Evolutionary conservation across 306 rosid genomes (phyloP), one percentile per base, ranked within the genome.

Genomic region (Cyamopsis tetragonoloba): DNA sequence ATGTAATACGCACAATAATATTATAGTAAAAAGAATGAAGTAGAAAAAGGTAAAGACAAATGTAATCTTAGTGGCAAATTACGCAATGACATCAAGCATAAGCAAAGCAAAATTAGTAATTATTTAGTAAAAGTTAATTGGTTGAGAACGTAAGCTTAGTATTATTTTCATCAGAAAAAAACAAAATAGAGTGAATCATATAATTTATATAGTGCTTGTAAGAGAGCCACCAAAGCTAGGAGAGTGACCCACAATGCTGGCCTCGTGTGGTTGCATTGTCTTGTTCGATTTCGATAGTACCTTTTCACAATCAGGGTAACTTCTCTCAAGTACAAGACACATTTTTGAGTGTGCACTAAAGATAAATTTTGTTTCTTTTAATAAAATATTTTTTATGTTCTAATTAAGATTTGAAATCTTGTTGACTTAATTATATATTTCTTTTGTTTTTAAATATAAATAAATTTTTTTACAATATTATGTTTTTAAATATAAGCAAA

Each of bases 181-280:
- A 61, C 37, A 38, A 49, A 39, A 48, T 4, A 28, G 44, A 42
- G 39, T 38, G 80, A 67, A 39, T n/a, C n/a, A n/a, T n/a, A n/a
- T n/a, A n/a, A n/a, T n/a, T n/a, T n/a, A n/a, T 51, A 23, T 39
- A 32, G 63, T 37, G 54, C 42, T 49, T 60, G 69, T 42, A 60
- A 27, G 77, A 60, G 13, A 61, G 22, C 19, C 62, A 72, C 37
- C 77, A 48, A 30, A 30, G 5, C 1, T 14, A 15, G 30, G 27
- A n/a, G 26, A n/a, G 26, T 44, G 37, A 14, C 49, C 69, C 51
- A 60, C 62, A 4, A 26, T 47, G 62, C n/a, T 61, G 53, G 70
- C 55, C 55, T 61, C 54, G 70, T 72, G 70, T 72, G 76, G 41
- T 49, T 61, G 62, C 54, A 11, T 60, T 71, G 76, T 20, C 62